Conservation (phyloP, 305 asterid species). For the Fraxinus ornus region DNA sequence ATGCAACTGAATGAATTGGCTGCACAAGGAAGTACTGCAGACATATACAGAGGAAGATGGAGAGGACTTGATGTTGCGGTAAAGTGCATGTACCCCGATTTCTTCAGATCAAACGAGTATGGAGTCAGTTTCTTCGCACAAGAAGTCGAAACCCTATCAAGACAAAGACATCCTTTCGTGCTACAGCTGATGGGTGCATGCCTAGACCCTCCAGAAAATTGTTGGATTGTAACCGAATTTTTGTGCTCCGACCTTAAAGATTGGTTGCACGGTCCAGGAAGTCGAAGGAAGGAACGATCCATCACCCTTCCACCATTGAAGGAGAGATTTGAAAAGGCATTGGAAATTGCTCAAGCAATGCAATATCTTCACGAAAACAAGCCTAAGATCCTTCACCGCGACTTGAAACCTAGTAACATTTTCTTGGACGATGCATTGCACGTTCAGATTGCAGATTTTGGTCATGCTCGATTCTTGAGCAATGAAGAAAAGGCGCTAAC, state of each 20-base stretch:
- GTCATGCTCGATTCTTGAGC: conserved; percentile 67
- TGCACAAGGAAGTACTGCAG: conserved; percentile 71
- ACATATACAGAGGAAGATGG: conserved; percentile 65
- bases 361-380: conserved; percentile 69
- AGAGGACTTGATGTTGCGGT: conserved; percentile 63
- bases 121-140: conserved; percentile 61
- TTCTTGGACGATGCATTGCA: conserved; percentile 63
- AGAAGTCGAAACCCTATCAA: conserved; percentile 60
- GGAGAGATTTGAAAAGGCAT: conserved; percentile 53
- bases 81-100: conserved; percentile 62
- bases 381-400: conserved; percentile 72
- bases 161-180: conserved; percentile 73
- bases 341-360: conserved; percentile 74
- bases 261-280: conserved; percentile 73
- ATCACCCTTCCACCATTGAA: conserved; percentile 46
- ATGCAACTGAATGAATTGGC: conserved; percentile 51
- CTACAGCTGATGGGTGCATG: conserved; percentile 70
- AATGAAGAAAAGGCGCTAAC: conserved; percentile 71
- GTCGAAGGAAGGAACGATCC: conserved; percentile 42
- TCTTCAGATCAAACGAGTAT: conserved; percentile 54
- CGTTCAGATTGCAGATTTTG: conserved; percentile 73
- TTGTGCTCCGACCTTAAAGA: conserved; percentile 46
- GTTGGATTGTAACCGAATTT: conserved; percentile 70
- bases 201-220: conserved; percentile 55
- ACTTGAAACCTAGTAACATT: conserved; percentile 69